Evolutionary conservation across 352 stramenopile genomes (phyloP).

Genomic region (Phytophthora europaea): DNA sequence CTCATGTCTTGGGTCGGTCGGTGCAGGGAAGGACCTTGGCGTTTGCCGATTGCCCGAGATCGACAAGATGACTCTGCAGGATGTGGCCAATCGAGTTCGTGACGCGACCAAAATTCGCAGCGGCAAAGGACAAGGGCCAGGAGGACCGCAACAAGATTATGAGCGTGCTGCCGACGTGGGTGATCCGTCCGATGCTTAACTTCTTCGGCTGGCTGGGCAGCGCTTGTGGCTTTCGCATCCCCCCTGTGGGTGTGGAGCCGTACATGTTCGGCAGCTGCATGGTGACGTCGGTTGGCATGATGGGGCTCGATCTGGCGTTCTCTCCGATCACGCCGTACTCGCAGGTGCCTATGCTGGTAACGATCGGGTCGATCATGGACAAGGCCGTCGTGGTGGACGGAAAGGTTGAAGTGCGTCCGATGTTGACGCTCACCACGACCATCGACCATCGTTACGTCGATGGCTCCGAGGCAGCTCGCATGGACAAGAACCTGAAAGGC

Average conservation of each 20-base stretch:
- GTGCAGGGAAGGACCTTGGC: slow-evolving; percentile 67
- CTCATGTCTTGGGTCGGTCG: slow-evolving; percentile 71
- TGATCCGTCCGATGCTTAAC: slow-evolving; percentile 66
- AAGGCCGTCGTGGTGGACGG: slow-evolving; percentile 70
- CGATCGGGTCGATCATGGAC: slow-evolving; percentile 73
- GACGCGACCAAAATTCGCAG: slow-evolving; percentile 62
- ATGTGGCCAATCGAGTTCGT: slow-evolving; percentile 56
- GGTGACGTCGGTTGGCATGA: slow-evolving; percentile 80
- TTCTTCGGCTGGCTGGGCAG: slow-evolving; percentile 74
- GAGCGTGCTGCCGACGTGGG: slow-evolving; percentile 59
- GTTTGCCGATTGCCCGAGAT: slow-evolving; percentile 56
- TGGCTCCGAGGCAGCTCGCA: slow-evolving; percentile 65
- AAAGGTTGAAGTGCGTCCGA: slow-evolving; percentile 65
- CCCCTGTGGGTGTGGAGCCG: slow-evolving; percentile 63
- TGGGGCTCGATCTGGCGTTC: slow-evolving; percentile 76
- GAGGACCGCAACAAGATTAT: slow-evolving; percentile 76
- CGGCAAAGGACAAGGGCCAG: slow-evolving; percentile 67
- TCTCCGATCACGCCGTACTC: slow-evolving; percentile 72
- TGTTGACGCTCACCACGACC: slow-evolving; percentile 75
- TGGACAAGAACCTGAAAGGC: slow-evolving; percentile 64
- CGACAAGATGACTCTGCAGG: slow-evolving; percentile 69
- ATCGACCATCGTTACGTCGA: slow-evolving; percentile 82
- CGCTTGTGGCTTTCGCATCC: slow-evolving; percentile 62
- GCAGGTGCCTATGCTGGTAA: slow-evolving; percentile 76
- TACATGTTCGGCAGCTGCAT: slow-evolving; percentile 83